Percentiles rank a stretch among this genome's conserved stretches.
Conservation (phyloP, 2,329 filamentous ascomycete species). For the Aspergillus pseudonomiae region DNA sequence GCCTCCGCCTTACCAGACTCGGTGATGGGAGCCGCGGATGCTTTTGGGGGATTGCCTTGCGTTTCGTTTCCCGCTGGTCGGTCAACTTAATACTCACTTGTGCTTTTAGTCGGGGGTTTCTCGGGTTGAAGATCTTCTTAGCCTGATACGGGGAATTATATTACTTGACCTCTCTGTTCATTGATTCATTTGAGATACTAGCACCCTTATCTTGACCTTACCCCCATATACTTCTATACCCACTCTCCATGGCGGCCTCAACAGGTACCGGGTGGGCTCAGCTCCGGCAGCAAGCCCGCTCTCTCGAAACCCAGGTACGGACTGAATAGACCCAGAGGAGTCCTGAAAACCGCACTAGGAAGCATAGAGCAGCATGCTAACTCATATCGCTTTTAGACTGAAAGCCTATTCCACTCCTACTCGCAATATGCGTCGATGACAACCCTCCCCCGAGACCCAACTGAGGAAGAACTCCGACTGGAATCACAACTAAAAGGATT, state of each 20-base stretch:
- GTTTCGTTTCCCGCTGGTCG: not conserved
- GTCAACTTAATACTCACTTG: not conserved
- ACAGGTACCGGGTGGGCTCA: conserved; percentile 82
- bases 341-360: not conserved
- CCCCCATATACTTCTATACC: not conserved
- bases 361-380: not conserved
- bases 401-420: conserved; percentile 71
- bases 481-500: conserved; percentile 83
- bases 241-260: conserved; percentile 54
- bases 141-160: not conserved
- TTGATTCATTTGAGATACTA: not conserved
- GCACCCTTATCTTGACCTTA: not conserved
- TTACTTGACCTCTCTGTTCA: not conserved
- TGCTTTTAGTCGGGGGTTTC: not conserved
- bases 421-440: conserved; percentile 84
- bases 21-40: conserved; percentile 8
- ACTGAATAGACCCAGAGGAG: not conserved
- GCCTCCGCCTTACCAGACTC: conserved; percentile 6
- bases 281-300: conserved; percentile 86
- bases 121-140: not conserved
- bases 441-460: conserved; percentile 79
- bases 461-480: conserved; percentile 78
- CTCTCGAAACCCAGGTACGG: conserved; percentile 83
- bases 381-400: conserved; percentile 64
- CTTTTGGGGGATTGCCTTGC: not conserved